Evolutionary conservation across 352 stramenopile genomes (phyloP), one percentile per base, ranked within the genome.

Genomic region (Pythium dissotocum): DNA sequence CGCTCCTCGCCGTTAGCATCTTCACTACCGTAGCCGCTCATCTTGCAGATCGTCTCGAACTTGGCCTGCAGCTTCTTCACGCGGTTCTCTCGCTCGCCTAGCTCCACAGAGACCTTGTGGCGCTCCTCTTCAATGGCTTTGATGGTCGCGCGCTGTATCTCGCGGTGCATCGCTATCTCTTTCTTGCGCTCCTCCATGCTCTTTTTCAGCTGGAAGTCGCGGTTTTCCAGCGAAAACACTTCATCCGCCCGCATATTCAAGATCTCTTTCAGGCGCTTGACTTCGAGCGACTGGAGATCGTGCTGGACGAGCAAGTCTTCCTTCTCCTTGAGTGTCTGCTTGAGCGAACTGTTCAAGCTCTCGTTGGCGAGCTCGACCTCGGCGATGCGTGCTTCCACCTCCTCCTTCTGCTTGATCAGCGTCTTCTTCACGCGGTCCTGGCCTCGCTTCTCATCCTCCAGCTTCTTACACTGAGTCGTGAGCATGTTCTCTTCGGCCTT

Each of bases 171-270:
- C 18, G 76, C 65, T 36, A 97, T 97, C 69, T 98, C 90, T 46
- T 92, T 88, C 68, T 97, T 98, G 53, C 93, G 91, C 60, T 98
- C 91, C 67, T 98, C 82, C 87, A 98, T 98, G 71, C 87, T 98
- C 69, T 98, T 93, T 71, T 90, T 87, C 48, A 98, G 77, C 72
- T 97, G 92, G 65, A 97, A 95, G 72, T 97, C 95, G 42, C 89
- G 85, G 71, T 98, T 97, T 76, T 98, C 96, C 36, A 99, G 82
- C 13, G 85, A 93, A 58, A 95, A 97, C 4, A 99, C 91, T 65
- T 97, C 89, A 68, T 98, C 93, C 2, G 93, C 83, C 13, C 88
- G 85, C 60, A 85, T 73, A 52, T 93, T 95, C 28, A 99, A 76
- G 10, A 92, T 73, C 57, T 98, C 93, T 63, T 95, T 82, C 6